A percentile compares a stretch with the other conserved stretches of the same genome.
Conservation (phyloP, 1,139 yeast species). For the Lodderomyces jiufengensis region DNA sequence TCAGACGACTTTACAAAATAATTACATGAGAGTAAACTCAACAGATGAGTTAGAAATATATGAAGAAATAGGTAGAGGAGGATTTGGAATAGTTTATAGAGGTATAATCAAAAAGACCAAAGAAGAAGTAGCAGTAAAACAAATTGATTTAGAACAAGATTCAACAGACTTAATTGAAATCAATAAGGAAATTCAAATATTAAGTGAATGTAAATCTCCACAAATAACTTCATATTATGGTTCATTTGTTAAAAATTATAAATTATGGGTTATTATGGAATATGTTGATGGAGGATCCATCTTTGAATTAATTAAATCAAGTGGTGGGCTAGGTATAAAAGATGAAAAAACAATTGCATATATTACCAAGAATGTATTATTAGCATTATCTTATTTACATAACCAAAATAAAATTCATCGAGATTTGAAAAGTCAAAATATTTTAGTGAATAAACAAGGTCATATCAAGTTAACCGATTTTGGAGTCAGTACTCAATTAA, state of each 20-base stretch:
- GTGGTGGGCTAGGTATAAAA: slow-evolving; percentile 36
- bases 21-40: slow-evolving; percentile 7
- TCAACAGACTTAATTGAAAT: slow-evolving; percentile 76
- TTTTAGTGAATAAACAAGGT: slow-evolving; percentile 62
- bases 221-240: slow-evolving; percentile 78
- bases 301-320: slow-evolving; percentile 60
- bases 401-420: slow-evolving; percentile 79
- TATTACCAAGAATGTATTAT: slow-evolving; percentile 56
- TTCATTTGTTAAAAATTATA: slow-evolving; percentile 73
- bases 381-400: slow-evolving; percentile 71
- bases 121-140: slow-evolving; percentile 60
- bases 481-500: slow-evolving; percentile 89
- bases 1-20: too few species aligned
- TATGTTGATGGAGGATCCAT: slow-evolving; percentile 82
- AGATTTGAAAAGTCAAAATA: slow-evolving; percentile 83
- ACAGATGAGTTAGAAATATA: slow-evolving; percentile 48
- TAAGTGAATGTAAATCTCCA: slow-evolving; percentile 62
- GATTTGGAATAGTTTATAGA: slow-evolving; percentile 81
- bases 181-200: slow-evolving; percentile 72
- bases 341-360: slow-evolving; percentile 50
- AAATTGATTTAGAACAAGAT: slow-evolving; percentile 75
- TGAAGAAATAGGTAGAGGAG: slow-evolving; percentile 84
- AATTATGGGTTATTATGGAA: slow-evolving; percentile 87
- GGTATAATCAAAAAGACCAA: slow-evolving; percentile 56
- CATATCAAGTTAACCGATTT: slow-evolving; percentile 93